Conservation (phyloP, 2,329 filamentous ascomycete species). For the Fusarium sp. region DNA sequence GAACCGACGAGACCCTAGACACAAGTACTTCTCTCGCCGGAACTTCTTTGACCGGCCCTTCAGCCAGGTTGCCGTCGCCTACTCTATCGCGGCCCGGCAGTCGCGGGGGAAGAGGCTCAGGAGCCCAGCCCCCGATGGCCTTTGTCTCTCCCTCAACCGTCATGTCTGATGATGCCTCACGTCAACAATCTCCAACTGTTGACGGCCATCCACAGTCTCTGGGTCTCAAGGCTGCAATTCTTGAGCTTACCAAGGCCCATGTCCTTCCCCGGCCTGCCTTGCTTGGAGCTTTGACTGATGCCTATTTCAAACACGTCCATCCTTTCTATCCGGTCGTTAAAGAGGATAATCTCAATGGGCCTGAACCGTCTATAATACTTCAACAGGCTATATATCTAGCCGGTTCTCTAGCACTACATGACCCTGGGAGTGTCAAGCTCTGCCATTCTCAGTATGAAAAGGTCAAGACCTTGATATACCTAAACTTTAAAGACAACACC, state of each 20-base stretch:
- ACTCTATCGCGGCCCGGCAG: neutral
- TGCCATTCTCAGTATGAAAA: constrained; percentile 9
- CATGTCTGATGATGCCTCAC: neutral
- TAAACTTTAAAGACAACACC: constrained; percentile 3
- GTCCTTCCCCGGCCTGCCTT: constrained; percentile 1
- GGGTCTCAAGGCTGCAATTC: neutral
- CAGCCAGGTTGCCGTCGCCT: neutral
- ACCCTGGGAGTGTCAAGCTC: neutral
- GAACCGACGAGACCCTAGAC: neutral
- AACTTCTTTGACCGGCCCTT: neutral
- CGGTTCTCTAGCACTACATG: constrained; percentile 6
- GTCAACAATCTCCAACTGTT: neutral
- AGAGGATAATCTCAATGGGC: neutral
- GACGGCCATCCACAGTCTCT: neutral
- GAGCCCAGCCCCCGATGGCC: neutral
- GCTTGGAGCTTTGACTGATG: constrained; percentile 3
- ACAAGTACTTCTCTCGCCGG: neutral
- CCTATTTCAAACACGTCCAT: constrained; percentile 2
- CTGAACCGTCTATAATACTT: neutral
- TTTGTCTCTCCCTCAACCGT: neutral
- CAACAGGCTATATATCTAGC: constrained; percentile 11
- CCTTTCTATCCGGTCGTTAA: constrained; percentile 7
- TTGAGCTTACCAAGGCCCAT: neutral
- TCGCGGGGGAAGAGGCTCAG: neutral
- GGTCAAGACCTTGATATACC: constrained; percentile 4